Percentiles rank a stretch among this genome's conserved stretches.
Evolutionary conservation across 306 rosid species (phyloP).

Genomic region (Medicago truncatula): MtrunA17r5.0-ANR NC_053042.1:15484001-15484500

Average conservation of each 20-base stretch:
- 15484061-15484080: too few species aligned
- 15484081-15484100: not conserved
- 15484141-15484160: not conserved
- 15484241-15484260: conserved; percentile 14
- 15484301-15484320: not conserved
- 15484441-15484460: not conserved
- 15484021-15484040: conserved; percentile 13
- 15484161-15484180: conserved; percentile 1
- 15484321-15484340: too few species aligned
- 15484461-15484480: not conserved
- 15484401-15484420: not conserved
- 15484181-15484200: too few species aligned
- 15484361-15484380: not conserved
- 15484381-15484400: too few species aligned
- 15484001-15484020: conserved; percentile 4
- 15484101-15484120: conserved; percentile 16
- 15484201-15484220: too few species aligned
- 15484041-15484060: not conserved
- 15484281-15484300: conserved; percentile 22
- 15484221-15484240: too few species aligned
- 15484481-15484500: not conserved
- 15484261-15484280: not conserved
- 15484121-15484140: not conserved
- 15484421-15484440: conserved; percentile 8
- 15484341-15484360: not conserved